These are phyloP conservation scores for Talaromyces nanjingensis DNA, from an alignment of 495 filamentous ascomycete genomes.

Conservation along the genomic window DNA sequence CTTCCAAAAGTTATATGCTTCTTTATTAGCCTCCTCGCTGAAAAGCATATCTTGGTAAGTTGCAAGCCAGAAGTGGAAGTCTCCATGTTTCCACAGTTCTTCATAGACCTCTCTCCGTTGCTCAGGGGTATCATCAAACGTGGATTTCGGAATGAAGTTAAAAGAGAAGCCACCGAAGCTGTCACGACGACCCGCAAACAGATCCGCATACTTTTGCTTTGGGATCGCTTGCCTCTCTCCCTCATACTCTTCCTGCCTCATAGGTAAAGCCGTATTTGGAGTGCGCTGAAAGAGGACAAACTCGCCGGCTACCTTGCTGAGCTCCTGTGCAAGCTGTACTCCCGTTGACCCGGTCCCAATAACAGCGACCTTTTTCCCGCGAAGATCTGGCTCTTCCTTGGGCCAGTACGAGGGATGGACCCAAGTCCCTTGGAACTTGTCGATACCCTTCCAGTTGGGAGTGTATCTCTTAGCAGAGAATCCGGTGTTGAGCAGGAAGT, in stretches of 20 bases:
- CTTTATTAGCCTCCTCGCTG: constrained; percentile 34
- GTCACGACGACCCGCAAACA: constrained; percentile 14
- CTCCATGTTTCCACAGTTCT: constrained; percentile 39
- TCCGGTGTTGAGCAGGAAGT: background rate
- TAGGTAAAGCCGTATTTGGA: constrained; percentile 43
- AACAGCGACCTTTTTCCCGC: constrained; percentile 41
- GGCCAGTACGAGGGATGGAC: constrained; percentile 38
- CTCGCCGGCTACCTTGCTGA: constrained; percentile 22
- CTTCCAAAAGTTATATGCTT: background rate
- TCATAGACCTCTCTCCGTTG: constrained; percentile 40
- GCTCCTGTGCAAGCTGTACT: constrained; percentile 34
- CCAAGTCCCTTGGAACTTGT: constrained; percentile 22
- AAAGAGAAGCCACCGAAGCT: background rate
- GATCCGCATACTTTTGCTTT: constrained; percentile 29
- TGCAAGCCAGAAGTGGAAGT: constrained; percentile 41
- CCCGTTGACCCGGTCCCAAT: constrained; percentile 46
- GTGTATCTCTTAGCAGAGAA: constrained; percentile 15
- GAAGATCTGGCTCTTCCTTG: constrained; percentile 26
- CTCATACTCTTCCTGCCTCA: constrained; percentile 31
- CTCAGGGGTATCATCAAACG: constrained; percentile 39
- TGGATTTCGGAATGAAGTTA: constrained; percentile 12
- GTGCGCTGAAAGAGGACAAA: constrained; percentile 44
- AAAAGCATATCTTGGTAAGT: constrained; percentile 44
- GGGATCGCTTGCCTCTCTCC: constrained; percentile 35
- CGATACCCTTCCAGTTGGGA: constrained; percentile 20